These are phyloP conservation scores for Aspergillus quadricinctus DNA, from an alignment of 2,329 filamentous ascomycete species.

Conservation along the genomic window DNA sequence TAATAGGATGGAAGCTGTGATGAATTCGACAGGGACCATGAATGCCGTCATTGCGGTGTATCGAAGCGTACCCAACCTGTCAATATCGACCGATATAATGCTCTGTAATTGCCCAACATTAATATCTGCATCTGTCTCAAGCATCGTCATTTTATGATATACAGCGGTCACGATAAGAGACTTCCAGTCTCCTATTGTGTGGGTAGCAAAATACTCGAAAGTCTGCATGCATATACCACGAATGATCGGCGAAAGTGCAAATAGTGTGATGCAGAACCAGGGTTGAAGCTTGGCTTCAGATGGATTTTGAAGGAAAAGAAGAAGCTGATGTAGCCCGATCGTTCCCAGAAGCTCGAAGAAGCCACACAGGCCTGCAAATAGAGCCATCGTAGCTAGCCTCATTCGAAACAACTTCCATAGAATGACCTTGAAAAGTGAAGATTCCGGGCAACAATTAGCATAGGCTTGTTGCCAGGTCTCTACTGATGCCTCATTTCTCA, in stretches of 20 bases:
- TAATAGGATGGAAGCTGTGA: constrained; percentile 3
- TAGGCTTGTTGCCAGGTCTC: constrained; percentile 3
- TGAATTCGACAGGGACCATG: constrained; percentile 10
- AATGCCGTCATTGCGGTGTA: constrained; percentile 10
- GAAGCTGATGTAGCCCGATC: constrained; percentile 7
- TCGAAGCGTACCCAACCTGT: constrained; percentile 9
- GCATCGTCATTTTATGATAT: constrained; percentile 4
- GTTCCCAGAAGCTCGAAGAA: constrained; percentile 8
- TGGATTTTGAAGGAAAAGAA: constrained; percentile 6
- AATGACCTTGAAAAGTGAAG: background rate
- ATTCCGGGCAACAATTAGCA: background rate
- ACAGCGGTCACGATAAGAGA: constrained; percentile 7
- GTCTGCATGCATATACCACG: constrained; percentile 13
- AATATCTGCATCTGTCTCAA: background rate
- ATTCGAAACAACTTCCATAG: constrained; percentile 7
- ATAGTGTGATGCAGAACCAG: constrained; percentile 7
- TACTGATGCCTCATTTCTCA: background rate
- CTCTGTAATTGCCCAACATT: constrained; percentile 10
- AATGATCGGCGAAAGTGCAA: constrained; percentile 6
- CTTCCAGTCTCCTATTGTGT: constrained; percentile 11
- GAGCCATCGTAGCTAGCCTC: constrained; percentile 1
- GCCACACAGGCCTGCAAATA: constrained; percentile 6
- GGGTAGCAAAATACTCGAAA: constrained; percentile 11
- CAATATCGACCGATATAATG: constrained; percentile 10
- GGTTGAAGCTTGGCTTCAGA: constrained; percentile 3